phyloP scores from a whole-genome alignment of 768 basidiomycete species.

The Russula sp. region DNA sequence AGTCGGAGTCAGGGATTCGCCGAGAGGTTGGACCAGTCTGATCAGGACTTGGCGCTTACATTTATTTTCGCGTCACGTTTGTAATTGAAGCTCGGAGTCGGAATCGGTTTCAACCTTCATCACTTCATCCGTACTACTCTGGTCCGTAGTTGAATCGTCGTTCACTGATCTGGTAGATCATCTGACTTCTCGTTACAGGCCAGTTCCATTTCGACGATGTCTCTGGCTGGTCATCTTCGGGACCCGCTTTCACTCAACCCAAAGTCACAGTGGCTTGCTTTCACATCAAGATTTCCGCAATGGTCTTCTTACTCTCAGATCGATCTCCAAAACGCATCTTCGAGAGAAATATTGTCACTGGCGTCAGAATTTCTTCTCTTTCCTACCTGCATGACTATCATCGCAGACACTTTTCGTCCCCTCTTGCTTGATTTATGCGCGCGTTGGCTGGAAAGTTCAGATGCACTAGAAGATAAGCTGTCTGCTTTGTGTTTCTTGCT shows the following conservation, averaged over 20 bases:
- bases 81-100: too few species aligned
- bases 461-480: conserved; percentile 45
- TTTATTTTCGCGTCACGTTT: neutral
- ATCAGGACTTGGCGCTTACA: too few species aligned
- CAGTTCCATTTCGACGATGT: neutral
- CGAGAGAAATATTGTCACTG: conserved; percentile 25
- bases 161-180: neutral
- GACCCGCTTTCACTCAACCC: conserved; percentile 15
- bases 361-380: conserved; percentile 56
- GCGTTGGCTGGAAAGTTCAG: conserved; percentile 62
- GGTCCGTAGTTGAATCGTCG: neutral
- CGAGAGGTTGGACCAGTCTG: too few species aligned
- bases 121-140: neutral
- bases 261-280: conserved; percentile 10
- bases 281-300: conserved; percentile 5
- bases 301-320: neutral
- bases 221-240: conserved; percentile 1
- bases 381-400: conserved; percentile 54
- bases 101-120: neutral
- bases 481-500: conserved; percentile 57
- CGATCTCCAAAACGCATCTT: neutral
- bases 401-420: conserved; percentile 69
- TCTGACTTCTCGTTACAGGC: neutral
- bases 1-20: too few species aligned
- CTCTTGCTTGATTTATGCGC: conserved; percentile 75